Percentiles rank a stretch among this genome's conserved stretches.
Evolutionary conservation across 1,284 basidiomycete genomes (phyloP).

Genomic region (Afroboletus lepidellus): DNA sequence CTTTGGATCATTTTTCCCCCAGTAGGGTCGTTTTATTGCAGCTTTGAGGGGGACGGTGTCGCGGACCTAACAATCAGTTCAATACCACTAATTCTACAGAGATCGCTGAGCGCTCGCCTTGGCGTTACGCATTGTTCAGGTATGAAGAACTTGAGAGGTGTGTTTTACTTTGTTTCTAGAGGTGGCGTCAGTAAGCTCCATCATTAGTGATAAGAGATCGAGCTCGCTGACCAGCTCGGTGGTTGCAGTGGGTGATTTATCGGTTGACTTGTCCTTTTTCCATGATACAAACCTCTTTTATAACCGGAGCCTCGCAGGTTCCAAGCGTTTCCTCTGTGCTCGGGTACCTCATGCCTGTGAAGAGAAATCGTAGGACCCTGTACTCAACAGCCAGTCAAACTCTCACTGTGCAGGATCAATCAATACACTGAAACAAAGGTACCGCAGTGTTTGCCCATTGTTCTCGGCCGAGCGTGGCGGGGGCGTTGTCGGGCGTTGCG

Average conservation of each 20-base stretch:
- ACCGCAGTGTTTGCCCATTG: slow-evolving; percentile 1
- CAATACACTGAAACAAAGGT: neutral
- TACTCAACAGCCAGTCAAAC: neutral
- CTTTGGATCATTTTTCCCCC: slow-evolving; percentile 4
- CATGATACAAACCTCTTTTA: slow-evolving; percentile 11
- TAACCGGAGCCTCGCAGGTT: slow-evolving; percentile 7
- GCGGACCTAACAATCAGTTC: slow-evolving; percentile 11
- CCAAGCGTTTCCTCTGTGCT: neutral
- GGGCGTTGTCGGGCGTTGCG: neutral
- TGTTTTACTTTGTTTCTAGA: slow-evolving; percentile 4
- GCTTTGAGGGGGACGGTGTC: neutral
- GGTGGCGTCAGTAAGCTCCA: slow-evolving; percentile 2
- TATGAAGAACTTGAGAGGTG: neutral
- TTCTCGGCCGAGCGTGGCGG: neutral
- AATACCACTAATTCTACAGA: slow-evolving; percentile 1
- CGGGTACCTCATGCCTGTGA: neutral
- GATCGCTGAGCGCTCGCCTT: slow-evolving; percentile 2
- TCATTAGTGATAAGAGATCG: neutral
- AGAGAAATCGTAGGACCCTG: neutral
- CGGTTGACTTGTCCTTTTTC: slow-evolving; percentile 1
- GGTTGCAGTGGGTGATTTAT: neutral
- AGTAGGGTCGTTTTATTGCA: slow-evolving; percentile 16
- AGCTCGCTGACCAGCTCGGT: slow-evolving; percentile 14
- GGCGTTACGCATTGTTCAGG: slow-evolving; percentile 12
- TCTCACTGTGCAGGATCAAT: slow-evolving; percentile 1